Evolutionary conservation across 805 yeast genomes (phyloP).

Genomic region (Candida coquimbonensis): DNA sequence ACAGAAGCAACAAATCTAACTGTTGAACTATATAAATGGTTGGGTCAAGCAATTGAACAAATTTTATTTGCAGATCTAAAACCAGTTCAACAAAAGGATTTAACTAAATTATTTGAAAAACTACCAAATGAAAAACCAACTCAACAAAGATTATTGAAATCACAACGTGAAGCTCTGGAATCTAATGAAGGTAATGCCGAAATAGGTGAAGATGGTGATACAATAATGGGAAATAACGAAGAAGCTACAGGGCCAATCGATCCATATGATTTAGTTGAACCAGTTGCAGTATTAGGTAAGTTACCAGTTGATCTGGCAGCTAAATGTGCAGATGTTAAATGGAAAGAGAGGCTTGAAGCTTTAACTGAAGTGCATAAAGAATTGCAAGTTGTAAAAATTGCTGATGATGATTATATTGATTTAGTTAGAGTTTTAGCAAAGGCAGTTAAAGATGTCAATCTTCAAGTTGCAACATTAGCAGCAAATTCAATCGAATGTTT

Average conservation of each 20-base stretch:
- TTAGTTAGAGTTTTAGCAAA: conserved; percentile 60
- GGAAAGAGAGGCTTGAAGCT: conserved; percentile 91
- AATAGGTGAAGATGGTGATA: conserved; percentile 15
- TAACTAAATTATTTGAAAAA: conserved; percentile 58
- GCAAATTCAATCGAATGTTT: conserved; percentile 56
- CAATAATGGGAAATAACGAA: conserved; percentile 23
- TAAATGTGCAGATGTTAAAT: conserved; percentile 54
- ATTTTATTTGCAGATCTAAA: conserved; percentile 65
- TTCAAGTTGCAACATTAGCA: conserved; percentile 77
- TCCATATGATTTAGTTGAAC: conserved; percentile 64
- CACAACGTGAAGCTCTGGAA: conserved; percentile 41
- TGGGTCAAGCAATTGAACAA: conserved; percentile 51
- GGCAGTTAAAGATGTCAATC: conserved; percentile 80
- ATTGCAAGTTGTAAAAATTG: conserved; percentile 47
- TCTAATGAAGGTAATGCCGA: conserved; percentile 8
- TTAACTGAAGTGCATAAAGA: conserved; percentile 53
- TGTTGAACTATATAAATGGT: conserved; percentile 66
- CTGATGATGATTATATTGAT: conserved; percentile 58
- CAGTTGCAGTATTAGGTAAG: conserved; percentile 58
- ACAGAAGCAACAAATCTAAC: conserved; percentile 66
- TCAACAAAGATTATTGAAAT: conserved; percentile 50
- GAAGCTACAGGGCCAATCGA: conserved; percentile 33
- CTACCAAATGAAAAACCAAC: conserved; percentile 35
- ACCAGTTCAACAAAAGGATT: conserved; percentile 87
- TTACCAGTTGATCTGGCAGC: conserved; percentile 57